Conservation (phyloP, 2,329 filamentous ascomycete genomes). For the Stemphylium lycopersici region DNA sequence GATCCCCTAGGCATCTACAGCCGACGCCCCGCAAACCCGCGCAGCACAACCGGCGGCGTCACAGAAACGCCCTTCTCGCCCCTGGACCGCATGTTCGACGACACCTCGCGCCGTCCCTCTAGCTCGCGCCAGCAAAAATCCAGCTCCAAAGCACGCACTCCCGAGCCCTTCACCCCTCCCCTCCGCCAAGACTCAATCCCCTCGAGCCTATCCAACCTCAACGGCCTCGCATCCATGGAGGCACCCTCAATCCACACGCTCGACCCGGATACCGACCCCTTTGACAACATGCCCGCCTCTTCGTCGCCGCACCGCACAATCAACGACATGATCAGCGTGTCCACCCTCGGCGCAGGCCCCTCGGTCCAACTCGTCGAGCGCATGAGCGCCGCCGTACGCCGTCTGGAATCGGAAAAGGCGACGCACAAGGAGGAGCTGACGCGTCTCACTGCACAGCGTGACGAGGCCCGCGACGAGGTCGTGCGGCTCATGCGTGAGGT, state of each 20-base stretch:
- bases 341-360: slow-evolving; percentile 87
- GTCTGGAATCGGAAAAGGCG: slow-evolving; percentile 90
- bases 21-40: slow-evolving; percentile 29
- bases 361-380: slow-evolving; percentile 94
- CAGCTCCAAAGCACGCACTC: slow-evolving; percentile 39
- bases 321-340: slow-evolving; percentile 81
- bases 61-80: slow-evolving; percentile 40
- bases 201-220: slow-evolving; percentile 42
- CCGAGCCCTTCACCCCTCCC: slow-evolving; percentile 41
- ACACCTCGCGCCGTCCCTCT: slow-evolving; percentile 44
- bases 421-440: slow-evolving; percentile 84
- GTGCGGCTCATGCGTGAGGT: slow-evolving; percentile 86
- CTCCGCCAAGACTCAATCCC: slow-evolving; percentile 45
- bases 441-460: slow-evolving; percentile 80
- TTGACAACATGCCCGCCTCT: slow-evolving; percentile 52
- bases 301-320: slow-evolving; percentile 70
- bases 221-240: slow-evolving; percentile 46
- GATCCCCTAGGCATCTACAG: slow-evolving; percentile 44
- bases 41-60: slow-evolving; percentile 37
- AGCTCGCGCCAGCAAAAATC: slow-evolving; percentile 42
- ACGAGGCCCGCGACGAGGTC: slow-evolving; percentile 92
- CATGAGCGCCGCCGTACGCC: slow-evolving; percentile 90
- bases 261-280: slow-evolving; percentile 55
- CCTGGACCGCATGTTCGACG: slow-evolving; percentile 46
- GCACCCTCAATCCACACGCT: slow-evolving; percentile 56